Base-by-base conservation (phyloP, 192 early-diverging fungal species). In the Entomortierella parvispora region DNA sequence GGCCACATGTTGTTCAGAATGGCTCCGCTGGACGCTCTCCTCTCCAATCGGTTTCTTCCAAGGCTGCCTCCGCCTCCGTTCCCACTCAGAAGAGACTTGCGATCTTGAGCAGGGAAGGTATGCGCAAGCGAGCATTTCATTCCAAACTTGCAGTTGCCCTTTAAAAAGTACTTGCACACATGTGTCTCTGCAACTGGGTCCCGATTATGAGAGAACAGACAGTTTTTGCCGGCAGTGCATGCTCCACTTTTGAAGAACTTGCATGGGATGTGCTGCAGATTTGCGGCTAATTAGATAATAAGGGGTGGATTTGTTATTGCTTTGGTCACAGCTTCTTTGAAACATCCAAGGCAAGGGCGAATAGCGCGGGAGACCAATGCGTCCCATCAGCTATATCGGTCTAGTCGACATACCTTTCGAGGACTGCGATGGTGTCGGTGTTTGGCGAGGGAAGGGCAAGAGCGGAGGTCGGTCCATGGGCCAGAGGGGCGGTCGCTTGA, bases 131-230 rank as follows among this genome's bases (percentile, higher is more conserved):
- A 91, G 60, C 92, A 93, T 62, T 90, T 92, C 48, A 79, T 89
- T 40, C 91, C 92, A 84, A 90, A 93, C 63, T 89, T 91, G 85
- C 92, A 93, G 48, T 92, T 92, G 33, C 92, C 92, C 76, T 93
- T 93, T 44, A 88, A 58, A 69, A 85, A 92, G 66, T 92, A 93
- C 65, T 91, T 92, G 88, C 92, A 93, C 12, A 90, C 85, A 31
- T 85, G 70, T 50, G 85, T 83, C 37, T 90, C 90, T 12, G 87
- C 79, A 59, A 82, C 71, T n/a, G 88, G 53, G 59, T 86, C 87
- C 64, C 84, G 71, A 57, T 88, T 88, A 77, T 93, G 92, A 23
- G 90, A 93, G 62, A 93, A 93, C 62, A 83, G 83, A 59, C 92
- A 93, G 54, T 88, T 88, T 60, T 86, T 81, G 29, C 92, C 92